Evolutionary conservation across 1,284 basidiomycete species (phyloP), one percentile per base, ranked within the genome.

Genomic region (Papiliotrema terrestris): DNA sequence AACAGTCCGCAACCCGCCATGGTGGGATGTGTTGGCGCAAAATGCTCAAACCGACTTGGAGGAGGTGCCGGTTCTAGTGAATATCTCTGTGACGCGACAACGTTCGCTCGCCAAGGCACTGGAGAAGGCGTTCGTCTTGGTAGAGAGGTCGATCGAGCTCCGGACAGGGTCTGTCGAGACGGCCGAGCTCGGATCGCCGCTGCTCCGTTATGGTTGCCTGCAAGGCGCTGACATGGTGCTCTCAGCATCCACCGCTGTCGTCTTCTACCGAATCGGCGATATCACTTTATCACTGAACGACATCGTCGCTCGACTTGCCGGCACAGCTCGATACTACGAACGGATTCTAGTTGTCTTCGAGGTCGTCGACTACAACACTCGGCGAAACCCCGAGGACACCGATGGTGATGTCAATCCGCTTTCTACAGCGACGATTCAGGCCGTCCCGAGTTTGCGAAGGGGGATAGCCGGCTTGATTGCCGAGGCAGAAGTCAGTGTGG

Each of bases 211-310:
- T 14, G 38, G 38, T 3, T 38, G 19, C 8, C 44, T 56, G 26
- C 55, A 63, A 49, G 41, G 38, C 14, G 46, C 48, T 14, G 62
- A 63, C 37, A 49, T 63, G 17, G 51, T 61, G 8, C 25, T 63
- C 6, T 61, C 59, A 8, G 43, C 57, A 6, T 22, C 26, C 15
- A 61, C 54, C 1, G 55, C 56, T 15, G 45, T 61, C 4, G 22
- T 63, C 6, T 48, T 61, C 29, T 44, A 13, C 11, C 5, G 13
- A 6, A 14, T 53, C 3, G 6, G 36, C 17, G 36, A 49, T n/a
- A 38, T 63, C 19, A 13, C 6, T 1, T 2, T 11, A 9, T 15
- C 45, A 2, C 15, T n/a, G 13, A 26, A 51, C 15, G 52, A 51
- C 5, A 14, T 43, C 4, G 43, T 63, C 26, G 15, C 53, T 8